Evolutionary conservation across 2,329 filamentous ascomycete species (phyloP).

Genomic region (Alternaria novae-zelandiae): DNA sequence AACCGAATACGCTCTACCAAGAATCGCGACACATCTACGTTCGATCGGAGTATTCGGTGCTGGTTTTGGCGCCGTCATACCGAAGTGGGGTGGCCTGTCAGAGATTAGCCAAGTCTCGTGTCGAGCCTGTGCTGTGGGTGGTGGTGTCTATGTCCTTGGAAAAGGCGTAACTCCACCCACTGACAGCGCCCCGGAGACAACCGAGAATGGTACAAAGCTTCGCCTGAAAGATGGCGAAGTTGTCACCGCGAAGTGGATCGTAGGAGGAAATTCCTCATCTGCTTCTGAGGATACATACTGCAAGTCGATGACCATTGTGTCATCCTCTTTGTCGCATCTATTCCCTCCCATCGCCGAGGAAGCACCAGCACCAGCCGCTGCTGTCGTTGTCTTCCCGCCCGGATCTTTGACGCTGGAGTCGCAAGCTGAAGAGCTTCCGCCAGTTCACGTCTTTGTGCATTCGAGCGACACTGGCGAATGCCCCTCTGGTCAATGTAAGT

Average conservation of each 20-base stretch:
- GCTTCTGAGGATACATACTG: conserved; percentile 49
- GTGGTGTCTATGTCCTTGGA: conserved; percentile 85
- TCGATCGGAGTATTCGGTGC: conserved; percentile 89
- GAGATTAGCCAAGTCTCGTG: conserved; percentile 93
- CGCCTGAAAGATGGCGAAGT: conserved; percentile 64
- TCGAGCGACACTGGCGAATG: conserved; percentile 94
- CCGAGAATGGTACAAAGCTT: conserved; percentile 48
- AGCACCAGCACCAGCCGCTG: conserved; percentile 75
- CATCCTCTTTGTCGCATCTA: conserved; percentile 67
- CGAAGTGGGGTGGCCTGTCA: conserved; percentile 90
- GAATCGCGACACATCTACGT: conserved; percentile 78
- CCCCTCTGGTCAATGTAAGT: conserved; percentile 88
- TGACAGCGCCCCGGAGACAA: conserved; percentile 2
- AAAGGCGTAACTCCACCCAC: conserved; percentile 61
- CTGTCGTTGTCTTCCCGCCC: conserved; percentile 70
- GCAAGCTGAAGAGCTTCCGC: conserved; percentile 43
- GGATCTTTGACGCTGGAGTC: conserved; percentile 56
- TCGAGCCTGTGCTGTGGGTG: conserved; percentile 87
- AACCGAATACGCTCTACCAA: conserved; percentile 72
- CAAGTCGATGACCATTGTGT: conserved; percentile 72
- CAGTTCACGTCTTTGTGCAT: conserved; percentile 72
- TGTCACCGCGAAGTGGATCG: conserved; percentile 62
- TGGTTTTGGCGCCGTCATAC: conserved; percentile 86
- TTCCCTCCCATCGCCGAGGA: conserved; percentile 78
- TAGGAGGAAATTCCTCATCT: conserved; percentile 50